Percentiles rank a stretch among this genome's conserved stretches.
Conservation (phyloP, 106 monocot genomes). For the Apostasia ramifera region DNA sequence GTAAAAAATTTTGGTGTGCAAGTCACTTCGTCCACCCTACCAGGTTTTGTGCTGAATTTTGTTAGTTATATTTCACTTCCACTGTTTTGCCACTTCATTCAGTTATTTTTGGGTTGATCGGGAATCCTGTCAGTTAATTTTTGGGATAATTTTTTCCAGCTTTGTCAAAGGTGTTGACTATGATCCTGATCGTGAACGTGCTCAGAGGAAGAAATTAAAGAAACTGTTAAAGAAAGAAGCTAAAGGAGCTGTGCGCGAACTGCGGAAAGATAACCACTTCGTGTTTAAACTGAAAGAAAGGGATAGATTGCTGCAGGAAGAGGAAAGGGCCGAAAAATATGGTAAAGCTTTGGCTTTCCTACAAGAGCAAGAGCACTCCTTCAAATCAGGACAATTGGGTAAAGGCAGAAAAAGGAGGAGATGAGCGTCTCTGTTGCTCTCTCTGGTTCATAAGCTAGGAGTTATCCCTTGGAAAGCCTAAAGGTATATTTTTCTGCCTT, state of each 20-base stretch:
- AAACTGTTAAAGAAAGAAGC: constrained; percentile 75
- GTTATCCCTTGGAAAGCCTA: neutral
- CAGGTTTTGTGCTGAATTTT: neutral
- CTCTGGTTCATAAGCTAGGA: neutral
- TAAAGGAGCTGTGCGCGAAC: constrained; percentile 81
- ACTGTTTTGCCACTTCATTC: neutral
- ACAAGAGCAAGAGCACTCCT: constrained; percentile 95
- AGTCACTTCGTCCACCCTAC: neutral
- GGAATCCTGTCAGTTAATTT: neutral
- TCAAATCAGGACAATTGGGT: constrained; percentile 94
- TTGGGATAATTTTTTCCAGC: constrained; percentile 30
- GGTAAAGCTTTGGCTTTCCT: constrained; percentile 87
- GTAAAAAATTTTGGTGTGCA: neutral
- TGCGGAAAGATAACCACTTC: constrained; percentile 89
- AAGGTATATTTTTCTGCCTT: neutral
- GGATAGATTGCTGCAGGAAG: constrained; percentile 36
- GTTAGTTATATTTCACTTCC: neutral
- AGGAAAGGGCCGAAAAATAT: constrained; percentile 78
- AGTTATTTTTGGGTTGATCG: neutral
- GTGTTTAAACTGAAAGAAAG: constrained; percentile 59
- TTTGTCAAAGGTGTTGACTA: constrained; percentile 92
- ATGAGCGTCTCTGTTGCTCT: constrained; percentile 20
- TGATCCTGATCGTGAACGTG: constrained; percentile 95
- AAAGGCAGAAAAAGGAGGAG: constrained; percentile 76
- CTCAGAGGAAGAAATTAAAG: constrained; percentile 73